These are phyloP conservation scores for Parachaetomium inaequale DNA, from an alignment of 495 filamentous ascomycete species.

Conservation along the genomic window DNA sequence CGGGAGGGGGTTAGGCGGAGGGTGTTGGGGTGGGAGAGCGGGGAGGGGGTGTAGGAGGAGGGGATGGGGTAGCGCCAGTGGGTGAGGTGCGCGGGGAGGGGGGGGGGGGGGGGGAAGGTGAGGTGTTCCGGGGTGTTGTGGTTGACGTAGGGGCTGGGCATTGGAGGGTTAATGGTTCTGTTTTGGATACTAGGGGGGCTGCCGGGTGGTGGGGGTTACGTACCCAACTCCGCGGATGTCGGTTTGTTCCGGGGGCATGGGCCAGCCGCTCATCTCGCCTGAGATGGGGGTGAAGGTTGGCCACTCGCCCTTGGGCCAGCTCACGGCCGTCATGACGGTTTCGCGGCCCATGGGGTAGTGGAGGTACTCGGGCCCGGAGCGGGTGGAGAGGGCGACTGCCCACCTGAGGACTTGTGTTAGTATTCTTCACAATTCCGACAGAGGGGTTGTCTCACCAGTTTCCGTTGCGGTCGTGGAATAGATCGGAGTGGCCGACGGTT, in stretches of 20 bases:
- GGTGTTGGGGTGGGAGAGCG: slow-evolving; percentile 32
- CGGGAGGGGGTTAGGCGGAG: slow-evolving; percentile 43
- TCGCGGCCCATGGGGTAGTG: slow-evolving; percentile 60
- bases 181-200: neutral
- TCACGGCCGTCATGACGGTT: slow-evolving; percentile 52
- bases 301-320: slow-evolving; percentile 45
- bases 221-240: slow-evolving; percentile 38
- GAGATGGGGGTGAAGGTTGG: slow-evolving; percentile 44
- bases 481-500: slow-evolving; percentile 50
- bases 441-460: slow-evolving; percentile 46
- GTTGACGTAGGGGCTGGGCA: slow-evolving; percentile 37
- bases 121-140: slow-evolving; percentile 37
- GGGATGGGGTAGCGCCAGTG: slow-evolving; percentile 47
- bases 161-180: neutral
- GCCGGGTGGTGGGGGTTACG: neutral
- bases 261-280: slow-evolving; percentile 46
- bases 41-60: slow-evolving; percentile 42
- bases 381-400: slow-evolving; percentile 44
- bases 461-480: slow-evolving; percentile 48
- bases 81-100: slow-evolving; percentile 45
- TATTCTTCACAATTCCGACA: neutral
- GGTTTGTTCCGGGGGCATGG: slow-evolving; percentile 30
- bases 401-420: slow-evolving; percentile 27
- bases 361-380: slow-evolving; percentile 44
- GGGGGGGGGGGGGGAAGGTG: slow-evolving; percentile 37